Conservation (phyloP, 2,329 filamentous ascomycete species). For the Purpureocillium lavendulum region DNA sequence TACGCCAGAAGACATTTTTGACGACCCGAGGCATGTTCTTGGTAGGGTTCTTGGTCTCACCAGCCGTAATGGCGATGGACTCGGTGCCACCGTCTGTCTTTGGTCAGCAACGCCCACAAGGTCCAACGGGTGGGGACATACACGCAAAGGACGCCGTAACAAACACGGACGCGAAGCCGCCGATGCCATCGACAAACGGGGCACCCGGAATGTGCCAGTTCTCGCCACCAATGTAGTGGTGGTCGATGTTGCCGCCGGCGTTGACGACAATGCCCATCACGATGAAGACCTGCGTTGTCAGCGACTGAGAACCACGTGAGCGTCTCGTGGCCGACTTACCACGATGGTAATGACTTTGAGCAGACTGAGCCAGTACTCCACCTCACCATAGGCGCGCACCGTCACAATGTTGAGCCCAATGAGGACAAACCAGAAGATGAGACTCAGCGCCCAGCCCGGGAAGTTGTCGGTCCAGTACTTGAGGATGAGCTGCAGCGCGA, state of each 20-base stretch:
- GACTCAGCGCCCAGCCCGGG: constrained; percentile 53
- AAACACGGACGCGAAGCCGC: constrained; percentile 53
- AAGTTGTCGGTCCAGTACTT: constrained; percentile 56
- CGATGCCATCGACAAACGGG: constrained; percentile 57
- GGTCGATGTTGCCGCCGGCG: constrained; percentile 43
- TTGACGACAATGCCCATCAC: constrained; percentile 48
- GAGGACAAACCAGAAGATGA: constrained; percentile 52
- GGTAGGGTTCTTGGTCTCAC: constrained; percentile 55
- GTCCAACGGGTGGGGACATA: constrained; percentile 9
- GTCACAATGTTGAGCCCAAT: constrained; percentile 31
- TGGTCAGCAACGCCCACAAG: too few species aligned
- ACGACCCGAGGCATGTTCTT: constrained; percentile 54
- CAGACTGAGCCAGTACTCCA: constrained; percentile 47
- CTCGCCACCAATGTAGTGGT: constrained; percentile 48
- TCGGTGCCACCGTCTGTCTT: constrained; percentile 42
- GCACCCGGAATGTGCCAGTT: constrained; percentile 52
- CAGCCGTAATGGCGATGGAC: constrained; percentile 57
- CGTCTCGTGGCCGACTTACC: constrained; percentile 12
- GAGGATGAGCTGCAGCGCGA: constrained; percentile 42
- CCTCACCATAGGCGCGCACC: constrained; percentile 26
- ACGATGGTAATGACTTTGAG: constrained; percentile 46
- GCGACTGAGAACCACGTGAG: not conserved
- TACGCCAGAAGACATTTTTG: constrained; percentile 58
- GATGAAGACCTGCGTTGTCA: constrained; percentile 41
- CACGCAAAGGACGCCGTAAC: constrained; percentile 50